A percentile compares a stretch with the other conserved stretches of the same genome.
Evolutionary conservation across 164 flowering plant species (phyloP).

Genomic region (Paratinospora sagittata): DNA sequence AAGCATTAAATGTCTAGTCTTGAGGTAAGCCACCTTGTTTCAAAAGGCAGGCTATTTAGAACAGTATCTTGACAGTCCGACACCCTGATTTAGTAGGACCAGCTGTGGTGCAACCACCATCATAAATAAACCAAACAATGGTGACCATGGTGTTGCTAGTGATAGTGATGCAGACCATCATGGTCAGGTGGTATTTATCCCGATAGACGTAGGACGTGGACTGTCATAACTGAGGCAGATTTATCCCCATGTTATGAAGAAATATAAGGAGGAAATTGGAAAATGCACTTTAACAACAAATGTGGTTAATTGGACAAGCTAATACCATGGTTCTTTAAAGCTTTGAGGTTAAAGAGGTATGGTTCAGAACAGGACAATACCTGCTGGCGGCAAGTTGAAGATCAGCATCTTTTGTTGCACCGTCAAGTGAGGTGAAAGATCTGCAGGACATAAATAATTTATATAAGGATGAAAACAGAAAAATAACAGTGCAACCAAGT

Average conservation of each 20-base stretch:
- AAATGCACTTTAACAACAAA: background rate
- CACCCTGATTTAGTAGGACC: background rate
- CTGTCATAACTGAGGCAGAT: background rate
- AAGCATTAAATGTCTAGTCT: background rate
- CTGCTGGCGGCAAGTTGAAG: constrained; percentile 47
- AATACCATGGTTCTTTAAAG: background rate
- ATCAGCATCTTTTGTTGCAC: constrained; percentile 32
- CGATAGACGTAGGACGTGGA: background rate
- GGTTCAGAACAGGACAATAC: constrained; percentile 25
- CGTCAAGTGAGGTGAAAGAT: constrained; percentile 51
- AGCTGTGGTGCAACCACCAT: background rate
- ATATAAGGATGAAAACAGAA: background rate
- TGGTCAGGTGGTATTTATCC: background rate
- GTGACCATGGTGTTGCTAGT: background rate
- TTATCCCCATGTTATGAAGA: background rate
- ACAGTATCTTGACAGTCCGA: background rate
- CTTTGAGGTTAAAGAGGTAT: background rate
- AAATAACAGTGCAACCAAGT: background rate
- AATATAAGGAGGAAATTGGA: background rate
- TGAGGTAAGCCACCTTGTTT: background rate
- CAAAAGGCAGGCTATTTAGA: background rate
- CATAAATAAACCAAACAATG: background rate
- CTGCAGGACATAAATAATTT: constrained; percentile 29
- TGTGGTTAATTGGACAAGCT: background rate
- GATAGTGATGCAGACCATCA: background rate